phyloP scores from a whole-genome alignment of 2,329 filamentous ascomycete genomes.

The Plenodomus lindquistii region DNA sequence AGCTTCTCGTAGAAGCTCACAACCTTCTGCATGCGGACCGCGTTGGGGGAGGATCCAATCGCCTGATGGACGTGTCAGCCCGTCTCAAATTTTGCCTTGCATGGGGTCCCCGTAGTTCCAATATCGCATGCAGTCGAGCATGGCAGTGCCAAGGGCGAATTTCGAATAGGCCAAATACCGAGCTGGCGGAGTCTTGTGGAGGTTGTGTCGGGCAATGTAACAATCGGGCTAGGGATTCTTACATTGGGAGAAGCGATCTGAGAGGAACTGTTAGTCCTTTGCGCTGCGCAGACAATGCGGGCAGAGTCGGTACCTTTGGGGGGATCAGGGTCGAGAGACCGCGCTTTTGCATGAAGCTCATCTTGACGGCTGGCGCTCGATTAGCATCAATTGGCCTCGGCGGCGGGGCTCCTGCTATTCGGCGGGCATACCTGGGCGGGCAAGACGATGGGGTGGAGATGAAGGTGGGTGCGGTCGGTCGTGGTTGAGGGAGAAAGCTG shows the following conservation, averaged over 20 bases:
- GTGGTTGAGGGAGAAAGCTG: constrained; percentile 38
- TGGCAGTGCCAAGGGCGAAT: background rate
- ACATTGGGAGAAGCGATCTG: constrained; percentile 84
- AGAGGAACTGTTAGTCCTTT: constrained; percentile 44
- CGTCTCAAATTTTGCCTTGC: background rate
- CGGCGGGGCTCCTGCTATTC: constrained; percentile 7
- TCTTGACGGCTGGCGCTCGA: constrained; percentile 60
- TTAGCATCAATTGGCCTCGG: constrained; percentile 42
- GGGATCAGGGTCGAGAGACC: constrained; percentile 98
- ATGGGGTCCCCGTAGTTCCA: background rate
- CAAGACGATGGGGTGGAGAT: constrained; percentile 43
- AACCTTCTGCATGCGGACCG: constrained; percentile 95
- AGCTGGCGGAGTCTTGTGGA: background rate
- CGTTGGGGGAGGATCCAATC: constrained; percentile 92
- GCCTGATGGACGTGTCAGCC: constrained; percentile 62
- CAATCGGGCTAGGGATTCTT: constrained; percentile 50
- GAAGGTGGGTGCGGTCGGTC: constrained; percentile 32
- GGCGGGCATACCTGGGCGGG: constrained; percentile 38
- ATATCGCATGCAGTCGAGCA: background rate
- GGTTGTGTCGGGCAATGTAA: constrained; percentile 20
- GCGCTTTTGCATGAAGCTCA: constrained; percentile 91
- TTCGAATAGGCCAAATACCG: background rate
- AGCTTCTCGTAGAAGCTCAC: constrained; percentile 99
- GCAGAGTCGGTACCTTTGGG: constrained; percentile 75
- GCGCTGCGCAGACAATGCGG: constrained; percentile 8